Evolutionary conservation across 2,329 filamentous ascomycete species (phyloP).

Genomic region (Colletotrichum eleusines): DNA sequence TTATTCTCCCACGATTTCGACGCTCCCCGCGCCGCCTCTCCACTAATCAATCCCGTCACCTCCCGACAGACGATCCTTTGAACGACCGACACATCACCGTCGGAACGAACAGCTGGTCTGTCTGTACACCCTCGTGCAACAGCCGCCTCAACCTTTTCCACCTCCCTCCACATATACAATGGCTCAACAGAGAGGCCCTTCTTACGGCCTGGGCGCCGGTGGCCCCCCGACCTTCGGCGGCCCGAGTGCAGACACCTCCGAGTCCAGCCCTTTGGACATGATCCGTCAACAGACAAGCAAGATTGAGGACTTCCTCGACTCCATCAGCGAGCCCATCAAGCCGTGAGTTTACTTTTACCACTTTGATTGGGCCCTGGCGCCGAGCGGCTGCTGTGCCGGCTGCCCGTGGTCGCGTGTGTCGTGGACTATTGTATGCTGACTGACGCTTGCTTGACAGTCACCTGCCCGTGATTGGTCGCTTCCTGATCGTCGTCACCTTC

Average conservation of each 20-base stretch:
- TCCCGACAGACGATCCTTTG: conserved; percentile 10
- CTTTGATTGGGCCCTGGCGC: conserved; percentile 9
- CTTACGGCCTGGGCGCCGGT: conserved; percentile 42
- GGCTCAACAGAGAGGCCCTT: conserved; percentile 43
- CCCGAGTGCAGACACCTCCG: conserved; percentile 47
- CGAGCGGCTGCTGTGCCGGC: conserved; percentile 22
- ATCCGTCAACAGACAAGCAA: conserved; percentile 97
- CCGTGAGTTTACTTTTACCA: conserved; percentile 77
- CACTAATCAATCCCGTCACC: conserved; percentile 20
- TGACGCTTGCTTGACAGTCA: conserved; percentile 69
- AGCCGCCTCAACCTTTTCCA: conserved; percentile 29
- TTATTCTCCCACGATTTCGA: conserved; percentile 22
- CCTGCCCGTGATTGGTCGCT: conserved; percentile 93
- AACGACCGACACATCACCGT: neutral
- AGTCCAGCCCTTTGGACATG: conserved; percentile 84
- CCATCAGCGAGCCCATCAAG: conserved; percentile 89
- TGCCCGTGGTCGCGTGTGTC: conserved; percentile 17
- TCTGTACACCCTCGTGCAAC: conserved; percentile 39
- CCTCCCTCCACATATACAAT: conserved; percentile 27
- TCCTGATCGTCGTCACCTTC: conserved; percentile 98
- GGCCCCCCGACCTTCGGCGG: conserved; percentile 41
- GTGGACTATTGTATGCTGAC: conserved; percentile 44
- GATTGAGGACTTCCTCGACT: conserved; percentile 94
- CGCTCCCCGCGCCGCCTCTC: conserved; percentile 18
- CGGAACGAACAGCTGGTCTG: conserved; percentile 40